Evolutionary conservation across 495 filamentous ascomycete genomes (phyloP), one percentile per base, ranked within the genome.

Genomic region (Daldinia concentrica): DNA sequence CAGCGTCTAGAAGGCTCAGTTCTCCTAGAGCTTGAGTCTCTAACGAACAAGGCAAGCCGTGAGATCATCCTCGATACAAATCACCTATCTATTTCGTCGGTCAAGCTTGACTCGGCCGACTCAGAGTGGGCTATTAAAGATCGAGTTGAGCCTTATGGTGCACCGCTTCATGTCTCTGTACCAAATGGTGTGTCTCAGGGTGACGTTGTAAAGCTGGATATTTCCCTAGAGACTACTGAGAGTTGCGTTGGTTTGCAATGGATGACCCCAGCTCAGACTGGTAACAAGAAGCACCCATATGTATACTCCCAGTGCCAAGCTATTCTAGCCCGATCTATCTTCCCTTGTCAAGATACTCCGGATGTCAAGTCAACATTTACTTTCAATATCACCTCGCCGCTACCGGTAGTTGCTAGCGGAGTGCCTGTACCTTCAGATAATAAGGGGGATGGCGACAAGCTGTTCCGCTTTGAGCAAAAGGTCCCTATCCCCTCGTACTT

Each of bases 291-390:
- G 74, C 90, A 93, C 72, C 95, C 95, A 7, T 98, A 97, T 77
- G 95, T 98, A 90, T 98, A 97, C 84, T 95, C 92, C 39, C 95
- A 98, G 87, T 97, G 94, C 79, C 95, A 99, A 82, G 93, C 94
- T 41, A 99, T 99, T 71, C 92, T 98, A 73, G 92, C 91, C 27
- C 88, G 95, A 56, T 97, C 93, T 24, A 85, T 98, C 60, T 97
- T 97, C 79, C 95, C 95, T 12, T 98, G 94, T 79, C 95, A 99
- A 83, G 95, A 99, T 79, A 98, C 95, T 0, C 95, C 95, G 26
- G 93, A 96, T 77, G 90, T 98, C 66, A 99, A 99, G 81, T 92
- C 90, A 45, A 94, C 93, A 4, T 92, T 93, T 80, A 86, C 90
- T 61, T 97, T 98, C 80, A 91, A 90, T 72, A 93, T 99, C 77